Conservation (phyloP, 2,329 filamentous ascomycete genomes). For the Fusarium clavum region DNA sequence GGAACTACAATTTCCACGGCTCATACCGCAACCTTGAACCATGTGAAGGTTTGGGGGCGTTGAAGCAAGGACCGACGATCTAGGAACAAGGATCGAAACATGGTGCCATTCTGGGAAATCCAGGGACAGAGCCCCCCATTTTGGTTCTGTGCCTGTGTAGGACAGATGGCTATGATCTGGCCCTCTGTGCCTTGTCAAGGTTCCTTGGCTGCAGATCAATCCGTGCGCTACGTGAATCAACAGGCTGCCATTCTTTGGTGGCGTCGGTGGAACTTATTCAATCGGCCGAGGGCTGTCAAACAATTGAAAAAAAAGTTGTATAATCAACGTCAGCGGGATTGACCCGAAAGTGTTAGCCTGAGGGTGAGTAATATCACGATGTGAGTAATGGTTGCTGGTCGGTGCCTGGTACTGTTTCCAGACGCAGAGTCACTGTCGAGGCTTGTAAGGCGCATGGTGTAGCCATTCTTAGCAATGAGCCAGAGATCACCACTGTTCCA, state of each 20-base stretch:
- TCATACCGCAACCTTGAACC: conserved; percentile 27
- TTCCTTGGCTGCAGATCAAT: conserved; percentile 33
- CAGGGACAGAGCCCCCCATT: conserved; percentile 19
- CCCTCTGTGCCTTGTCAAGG: conserved; percentile 7
- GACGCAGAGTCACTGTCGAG: conserved; percentile 17
- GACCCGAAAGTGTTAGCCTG: neutral
- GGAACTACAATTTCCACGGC: conserved; percentile 21
- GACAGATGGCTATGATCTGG: conserved; percentile 8
- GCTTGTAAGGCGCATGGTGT: conserved; percentile 12
- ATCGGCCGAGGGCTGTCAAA: conserved; percentile 26
- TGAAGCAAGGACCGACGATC: neutral
- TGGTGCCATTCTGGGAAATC: conserved; percentile 25
- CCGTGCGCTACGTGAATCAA: conserved; percentile 6
- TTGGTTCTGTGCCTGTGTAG: conserved; percentile 15
- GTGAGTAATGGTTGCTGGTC: neutral
- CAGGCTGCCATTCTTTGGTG: conserved; percentile 20
- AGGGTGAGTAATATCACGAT: conserved; percentile 15
- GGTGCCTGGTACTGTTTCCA: conserved; percentile 4
- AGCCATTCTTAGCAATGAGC: conserved; percentile 25
- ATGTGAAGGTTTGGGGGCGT: conserved; percentile 24
- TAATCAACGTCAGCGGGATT: conserved; percentile 27
- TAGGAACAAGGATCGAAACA: conserved; percentile 18
- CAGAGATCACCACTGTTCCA: conserved; percentile 4
- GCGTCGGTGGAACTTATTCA: conserved; percentile 34
- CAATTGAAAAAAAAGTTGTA: neutral